phyloP scores from a whole-genome alignment of 441 rosid species.

The Macaranga tanarius region DNA sequence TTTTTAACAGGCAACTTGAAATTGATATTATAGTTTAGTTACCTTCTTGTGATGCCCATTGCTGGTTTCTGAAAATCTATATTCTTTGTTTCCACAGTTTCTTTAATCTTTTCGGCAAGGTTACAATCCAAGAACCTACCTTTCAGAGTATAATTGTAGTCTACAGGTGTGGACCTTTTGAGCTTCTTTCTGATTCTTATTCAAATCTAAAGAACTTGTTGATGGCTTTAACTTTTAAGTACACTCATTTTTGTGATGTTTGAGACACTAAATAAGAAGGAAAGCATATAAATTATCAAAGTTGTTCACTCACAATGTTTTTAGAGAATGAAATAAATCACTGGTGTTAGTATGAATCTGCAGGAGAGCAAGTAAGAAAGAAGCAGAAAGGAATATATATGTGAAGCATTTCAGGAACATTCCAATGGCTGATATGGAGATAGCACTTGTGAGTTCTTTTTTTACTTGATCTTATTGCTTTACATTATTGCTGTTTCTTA shows the following conservation, averaged over 20 bases:
- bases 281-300: not conserved
- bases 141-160: conserved; percentile 81
- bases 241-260: not conserved
- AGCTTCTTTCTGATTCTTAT: not conserved
- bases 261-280: not conserved
- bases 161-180: conserved; percentile 53
- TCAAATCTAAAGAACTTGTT: not conserved
- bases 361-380: conserved; percentile 60
- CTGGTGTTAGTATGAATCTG: conserved; percentile 17
- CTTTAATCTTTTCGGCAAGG: conserved; percentile 51
- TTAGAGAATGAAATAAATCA: not conserved
- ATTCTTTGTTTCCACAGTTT: conserved; percentile 37
- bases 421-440: conserved; percentile 98
- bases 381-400: conserved; percentile 59
- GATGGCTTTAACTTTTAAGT: not conserved
- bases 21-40: not conserved
- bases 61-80: conserved; percentile 7
- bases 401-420: conserved; percentile 94
- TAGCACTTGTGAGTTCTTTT: conserved; percentile 72
- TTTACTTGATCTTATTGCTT: not conserved
- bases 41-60: not conserved
- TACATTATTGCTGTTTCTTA: not conserved
- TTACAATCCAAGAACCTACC: conserved; percentile 82
- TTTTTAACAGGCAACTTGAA: conserved; percentile 16
- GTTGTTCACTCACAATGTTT: not conserved